Base-by-base conservation (phyloP, 768 basidiomycete genomes). In the Russula earlei region DNA sequence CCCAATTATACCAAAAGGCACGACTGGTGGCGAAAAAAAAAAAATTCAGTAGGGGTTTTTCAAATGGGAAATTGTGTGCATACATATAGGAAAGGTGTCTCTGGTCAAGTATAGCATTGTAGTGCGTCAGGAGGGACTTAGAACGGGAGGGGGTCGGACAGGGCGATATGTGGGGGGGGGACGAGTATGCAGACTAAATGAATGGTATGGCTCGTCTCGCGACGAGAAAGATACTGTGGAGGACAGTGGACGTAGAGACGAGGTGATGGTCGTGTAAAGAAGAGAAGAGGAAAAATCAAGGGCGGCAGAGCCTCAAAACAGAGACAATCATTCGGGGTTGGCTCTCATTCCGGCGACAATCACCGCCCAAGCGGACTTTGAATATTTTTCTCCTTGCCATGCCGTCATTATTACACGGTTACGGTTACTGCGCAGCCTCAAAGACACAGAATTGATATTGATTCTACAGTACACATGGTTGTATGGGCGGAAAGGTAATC, bases 1-100 rank as follows among this genome's bases (percentile, higher is more conserved):
- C 87, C 87, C 90, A 68, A 90, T 90, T 67, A 90, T 79, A 61
- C 88, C 87, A 67, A 91, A 87, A n/a, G 88, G 88, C 55, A 91
- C 79, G 71, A 96, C 91, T 94, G 64, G 51, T 25, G 57, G 52
- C n/a, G 37, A 37, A 51, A 29, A 22, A 52, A 48, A 48, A 51
- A 29, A 22, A 52, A 48, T 46, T 50, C 29, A 53, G 46, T 27
- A 15, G 11, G 31, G 29, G 8, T 10, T 38, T 27, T 34, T 34
- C 24, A 24, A 44, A 52, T 41, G 41, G 22, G 27, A 36, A 47
- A 40, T 49, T 50, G 38, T 10, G 20, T 3, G 82, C 90, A 75
- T 68, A 93, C 91, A 93, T 66, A 96, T 76, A 64, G 91, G 87
- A 72, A 94, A 91, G 66, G 83, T 79, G 77, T 93, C 91, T 63